phyloP scores from a whole-genome alignment of 2,329 filamentous ascomycete species.

The Fusarium heterosporum region DNA sequence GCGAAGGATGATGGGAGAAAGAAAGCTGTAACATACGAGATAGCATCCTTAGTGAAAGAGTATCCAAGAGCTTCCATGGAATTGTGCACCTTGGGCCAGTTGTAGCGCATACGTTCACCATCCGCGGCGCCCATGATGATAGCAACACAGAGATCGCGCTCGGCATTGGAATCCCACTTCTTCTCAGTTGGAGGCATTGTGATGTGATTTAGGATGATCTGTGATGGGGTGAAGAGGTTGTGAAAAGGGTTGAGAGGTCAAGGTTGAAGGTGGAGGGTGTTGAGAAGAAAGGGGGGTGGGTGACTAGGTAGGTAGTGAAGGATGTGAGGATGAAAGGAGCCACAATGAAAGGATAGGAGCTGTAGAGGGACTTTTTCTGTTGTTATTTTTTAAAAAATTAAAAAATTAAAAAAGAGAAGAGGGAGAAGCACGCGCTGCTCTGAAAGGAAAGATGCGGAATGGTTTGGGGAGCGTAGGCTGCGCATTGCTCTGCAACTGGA shows the following conservation, averaged over 20 bases:
- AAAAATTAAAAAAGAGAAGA: background rate
- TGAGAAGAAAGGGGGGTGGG: no score
- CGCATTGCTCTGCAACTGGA: background rate
- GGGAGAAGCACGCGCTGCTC: background rate
- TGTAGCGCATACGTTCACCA: slow-evolving; percentile 44
- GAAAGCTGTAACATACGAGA: slow-evolving; percentile 49
- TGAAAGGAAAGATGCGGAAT: background rate
- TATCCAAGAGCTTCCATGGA: slow-evolving; percentile 52
- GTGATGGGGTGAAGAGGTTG: background rate
- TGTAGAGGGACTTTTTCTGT: background rate
- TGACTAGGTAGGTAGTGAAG: slow-evolving; percentile 3
- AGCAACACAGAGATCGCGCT: slow-evolving; percentile 55
- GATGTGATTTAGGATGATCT: slow-evolving; percentile 2
- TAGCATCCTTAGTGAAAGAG: slow-evolving; percentile 54
- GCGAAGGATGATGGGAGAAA: background rate
- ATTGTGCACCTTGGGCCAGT: slow-evolving; percentile 51
- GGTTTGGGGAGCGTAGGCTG: background rate
- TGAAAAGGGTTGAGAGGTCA: background rate
- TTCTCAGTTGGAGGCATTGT: slow-evolving; percentile 49
- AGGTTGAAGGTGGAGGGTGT: background rate
- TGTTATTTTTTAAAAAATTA: no score
- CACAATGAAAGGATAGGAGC: background rate
- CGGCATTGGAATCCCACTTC: slow-evolving; percentile 53
- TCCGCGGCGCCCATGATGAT: slow-evolving; percentile 49
- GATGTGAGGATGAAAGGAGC: background rate